Evolutionary conservation across 2,329 filamentous ascomycete genomes (phyloP).

Genomic region (Cordyceps tenuipes): DNA sequence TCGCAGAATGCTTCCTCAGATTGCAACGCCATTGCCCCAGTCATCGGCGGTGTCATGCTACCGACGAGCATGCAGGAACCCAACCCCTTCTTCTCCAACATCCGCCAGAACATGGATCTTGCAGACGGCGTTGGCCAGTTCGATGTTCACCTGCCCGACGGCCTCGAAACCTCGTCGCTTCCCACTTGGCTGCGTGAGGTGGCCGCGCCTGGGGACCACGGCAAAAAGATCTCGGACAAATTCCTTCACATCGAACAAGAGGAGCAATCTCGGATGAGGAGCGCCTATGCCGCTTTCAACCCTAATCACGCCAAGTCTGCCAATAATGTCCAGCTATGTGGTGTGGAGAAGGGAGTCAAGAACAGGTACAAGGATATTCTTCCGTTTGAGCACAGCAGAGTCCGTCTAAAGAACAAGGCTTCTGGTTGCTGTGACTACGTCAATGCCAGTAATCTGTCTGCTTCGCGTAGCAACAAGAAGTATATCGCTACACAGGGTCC

Average conservation of each 20-base stretch:
- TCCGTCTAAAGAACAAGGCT: constrained; percentile 63
- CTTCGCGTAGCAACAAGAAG: constrained; percentile 73
- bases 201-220: constrained; percentile 58
- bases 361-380: constrained; percentile 98
- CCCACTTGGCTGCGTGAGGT: constrained; percentile 73
- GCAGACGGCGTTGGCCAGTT: constrained; percentile 86
- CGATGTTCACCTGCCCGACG: constrained; percentile 41
- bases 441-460: constrained; percentile 82
- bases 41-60: constrained; percentile 84
- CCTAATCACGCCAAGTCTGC: constrained; percentile 23
- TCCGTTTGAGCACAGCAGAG: constrained; percentile 88
- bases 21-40: constrained; percentile 45
- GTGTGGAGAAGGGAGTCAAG: constrained; percentile 89
- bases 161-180: constrained; percentile 43
- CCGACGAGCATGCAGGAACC: constrained; percentile 59
- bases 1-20: constrained; percentile 27
- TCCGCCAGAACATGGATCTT: constrained; percentile 92
- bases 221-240: constrained; percentile 70
- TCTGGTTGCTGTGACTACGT: constrained; percentile 80
- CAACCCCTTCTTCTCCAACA: constrained; percentile 93
- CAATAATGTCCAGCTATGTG: constrained; percentile 63
- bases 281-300: constrained; percentile 52
- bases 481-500: constrained; percentile 97
- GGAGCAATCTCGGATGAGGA: constrained; percentile 88
- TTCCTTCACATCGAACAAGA: constrained; percentile 77